Evolutionary conservation across 768 basidiomycete species (phyloP).

Genomic region (Termitomyces eurrhizus): DNA sequence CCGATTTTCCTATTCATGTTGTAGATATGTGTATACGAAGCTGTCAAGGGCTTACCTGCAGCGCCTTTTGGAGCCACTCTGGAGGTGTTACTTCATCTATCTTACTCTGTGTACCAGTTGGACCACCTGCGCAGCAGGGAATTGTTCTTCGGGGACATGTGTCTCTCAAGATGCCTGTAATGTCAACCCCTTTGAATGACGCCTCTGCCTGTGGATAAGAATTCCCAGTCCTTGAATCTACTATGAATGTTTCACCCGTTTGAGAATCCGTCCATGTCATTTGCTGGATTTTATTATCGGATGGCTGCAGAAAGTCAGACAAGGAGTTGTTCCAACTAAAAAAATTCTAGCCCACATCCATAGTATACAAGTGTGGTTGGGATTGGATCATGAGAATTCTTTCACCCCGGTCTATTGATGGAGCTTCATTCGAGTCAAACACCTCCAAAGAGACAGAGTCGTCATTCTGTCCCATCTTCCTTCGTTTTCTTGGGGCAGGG

Average conservation of each 20-base stretch:
- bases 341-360: conserved; percentile 2
- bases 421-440: not conserved
- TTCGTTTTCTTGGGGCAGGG: conserved; percentile 49
- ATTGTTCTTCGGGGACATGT: conserved; percentile 23
- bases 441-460: conserved; percentile 33
- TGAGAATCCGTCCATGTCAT: conserved; percentile 61
- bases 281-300: conserved; percentile 26
- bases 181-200: conserved; percentile 6
- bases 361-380: not conserved
- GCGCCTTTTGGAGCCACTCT: conserved; percentile 59
- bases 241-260: conserved; percentile 53
- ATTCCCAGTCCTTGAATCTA: conserved; percentile 70
- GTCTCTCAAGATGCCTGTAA: conserved; percentile 3
- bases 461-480: conserved; percentile 34
- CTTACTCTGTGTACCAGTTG: conserved; percentile 1
- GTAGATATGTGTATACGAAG: not conserved
- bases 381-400: not conserved
- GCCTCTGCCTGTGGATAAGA: conserved; percentile 38
- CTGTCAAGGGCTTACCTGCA: conserved; percentile 39
- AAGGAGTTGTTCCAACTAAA: not conserved
- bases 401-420: not conserved
- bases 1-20: conserved; percentile 27
- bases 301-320: conserved; percentile 9
- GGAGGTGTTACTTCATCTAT: conserved; percentile 31
- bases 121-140: conserved; percentile 19